phyloP scores from a whole-genome alignment of 2,329 filamentous ascomycete species.

The Diplocarpon mali region DNA sequence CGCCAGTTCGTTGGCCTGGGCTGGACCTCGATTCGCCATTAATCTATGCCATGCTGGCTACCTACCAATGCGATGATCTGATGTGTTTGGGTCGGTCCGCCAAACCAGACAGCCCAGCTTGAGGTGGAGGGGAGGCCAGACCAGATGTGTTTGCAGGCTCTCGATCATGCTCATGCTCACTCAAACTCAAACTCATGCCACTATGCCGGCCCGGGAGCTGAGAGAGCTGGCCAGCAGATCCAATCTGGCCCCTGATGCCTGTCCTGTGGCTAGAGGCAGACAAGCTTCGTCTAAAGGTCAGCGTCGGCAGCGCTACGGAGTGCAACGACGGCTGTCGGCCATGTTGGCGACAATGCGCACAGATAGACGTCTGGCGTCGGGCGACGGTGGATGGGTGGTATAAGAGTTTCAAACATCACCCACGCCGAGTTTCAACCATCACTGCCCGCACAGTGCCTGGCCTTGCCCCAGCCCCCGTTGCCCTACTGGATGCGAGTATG shows the following conservation, averaged over 20 bases:
- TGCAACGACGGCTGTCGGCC: constrained; percentile 13
- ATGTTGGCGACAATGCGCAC: constrained; percentile 16
- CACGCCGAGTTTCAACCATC: constrained; percentile 25
- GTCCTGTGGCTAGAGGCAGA: constrained; percentile 2
- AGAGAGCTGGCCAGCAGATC: constrained; percentile 4
- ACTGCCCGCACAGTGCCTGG: constrained; percentile 7
- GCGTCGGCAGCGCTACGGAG: constrained; percentile 7
- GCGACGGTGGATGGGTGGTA: constrained; percentile 16
- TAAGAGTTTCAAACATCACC: constrained; percentile 26
- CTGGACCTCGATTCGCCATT: constrained; percentile 11
- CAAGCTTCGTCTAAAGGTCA: constrained; percentile 18
- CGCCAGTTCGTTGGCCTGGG: constrained; percentile 25
- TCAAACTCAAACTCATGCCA: no score
- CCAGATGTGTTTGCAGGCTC: no score
- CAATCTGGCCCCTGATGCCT: constrained; percentile 8
- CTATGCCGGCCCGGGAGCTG: no score
- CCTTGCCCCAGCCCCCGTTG: constrained; percentile 4
- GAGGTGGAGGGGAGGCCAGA: no score
- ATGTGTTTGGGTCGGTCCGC: constrained; percentile 11
- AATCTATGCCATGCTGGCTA: no score
- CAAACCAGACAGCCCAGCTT: no score
- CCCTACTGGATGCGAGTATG: background rate
- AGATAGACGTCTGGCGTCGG: constrained; percentile 20
- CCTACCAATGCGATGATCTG: constrained; percentile 15
- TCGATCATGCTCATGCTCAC: no score